Evolutionary conservation across 2,329 filamentous ascomycete species (phyloP).

Genomic region (Fusarium keratoplasticum): DNA sequence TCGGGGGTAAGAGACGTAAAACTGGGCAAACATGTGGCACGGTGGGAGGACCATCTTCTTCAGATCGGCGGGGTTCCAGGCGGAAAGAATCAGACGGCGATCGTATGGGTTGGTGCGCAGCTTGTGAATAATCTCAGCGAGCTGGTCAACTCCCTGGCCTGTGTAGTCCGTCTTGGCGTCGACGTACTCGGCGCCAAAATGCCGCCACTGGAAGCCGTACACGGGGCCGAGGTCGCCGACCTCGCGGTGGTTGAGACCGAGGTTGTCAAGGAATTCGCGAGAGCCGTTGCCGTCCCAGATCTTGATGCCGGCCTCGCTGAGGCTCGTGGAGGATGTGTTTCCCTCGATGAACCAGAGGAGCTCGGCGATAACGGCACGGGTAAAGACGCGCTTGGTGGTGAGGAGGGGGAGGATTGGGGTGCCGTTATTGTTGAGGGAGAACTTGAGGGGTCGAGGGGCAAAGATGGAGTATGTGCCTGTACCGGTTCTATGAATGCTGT

Average conservation of each 20-base stretch:
- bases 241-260: conserved; percentile 83
- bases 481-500: conserved; percentile 74
- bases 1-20: conserved; percentile 84
- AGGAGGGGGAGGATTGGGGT: conserved; percentile 85
- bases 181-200: conserved; percentile 93
- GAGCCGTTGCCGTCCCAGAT: conserved; percentile 99
- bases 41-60: conserved; percentile 91
- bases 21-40: conserved; percentile 98
- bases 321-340: conserved; percentile 80
- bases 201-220: conserved; percentile 98
- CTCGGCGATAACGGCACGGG: conserved; percentile 88
- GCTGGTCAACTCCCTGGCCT: conserved; percentile 91
- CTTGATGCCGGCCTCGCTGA: conserved; percentile 85
- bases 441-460: conserved; percentile 87
- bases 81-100: conserved; percentile 87
- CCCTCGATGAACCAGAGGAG: conserved; percentile 96
- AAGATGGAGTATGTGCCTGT: conserved; percentile 94
- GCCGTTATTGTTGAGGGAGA: conserved; percentile 76
- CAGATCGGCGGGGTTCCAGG: conserved; percentile 93
- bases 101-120: conserved; percentile 87
- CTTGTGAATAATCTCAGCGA: conserved; percentile 90
- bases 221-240: conserved; percentile 94
- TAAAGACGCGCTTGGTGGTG: conserved; percentile 97
- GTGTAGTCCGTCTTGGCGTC: conserved; percentile 85
- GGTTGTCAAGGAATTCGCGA: conserved; percentile 86